These are phyloP conservation scores for Diaporthe citrichinensis DNA, from an alignment of 2,329 filamentous ascomycete species.

Conservation along the genomic window DNA sequence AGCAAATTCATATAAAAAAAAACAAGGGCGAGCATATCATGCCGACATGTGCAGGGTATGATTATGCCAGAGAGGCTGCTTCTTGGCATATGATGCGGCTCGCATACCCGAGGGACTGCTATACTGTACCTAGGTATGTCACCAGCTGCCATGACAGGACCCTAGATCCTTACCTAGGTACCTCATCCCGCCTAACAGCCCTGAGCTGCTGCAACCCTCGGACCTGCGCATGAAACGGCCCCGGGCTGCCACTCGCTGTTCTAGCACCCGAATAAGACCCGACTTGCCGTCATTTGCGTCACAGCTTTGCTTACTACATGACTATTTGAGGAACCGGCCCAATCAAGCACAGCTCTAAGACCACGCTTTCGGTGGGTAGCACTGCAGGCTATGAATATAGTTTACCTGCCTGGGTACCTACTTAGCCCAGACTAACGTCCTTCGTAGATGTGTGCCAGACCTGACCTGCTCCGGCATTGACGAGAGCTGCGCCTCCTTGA, in stretches of 20 bases:
- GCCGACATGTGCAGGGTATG: not conserved
- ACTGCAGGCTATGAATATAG: constrained; percentile 1
- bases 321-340: constrained; percentile 4
- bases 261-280: constrained; percentile 1
- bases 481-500: constrained; percentile 18
- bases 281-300: constrained; percentile 24
- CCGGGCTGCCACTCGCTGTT: not conserved
- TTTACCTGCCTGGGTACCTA: not conserved
- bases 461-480: not conserved
- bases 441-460: not conserved
- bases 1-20: constrained; percentile 45
- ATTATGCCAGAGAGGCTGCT: not conserved
- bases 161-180: constrained; percentile 29
- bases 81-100: constrained; percentile 16
- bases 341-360: not conserved
- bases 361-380: constrained; percentile 6
- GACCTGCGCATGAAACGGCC: constrained; percentile 15
- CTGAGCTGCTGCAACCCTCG: constrained; percentile 12
- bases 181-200: constrained; percentile 1
- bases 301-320: constrained; percentile 13
- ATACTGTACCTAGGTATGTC: too few relatives aligned
- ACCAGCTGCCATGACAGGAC: not conserved
- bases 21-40: not conserved
- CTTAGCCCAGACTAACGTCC: not conserved
- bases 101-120: not conserved